phyloP scores from a whole-genome alignment of 495 filamentous ascomycete species.

The Penicillium cinerascens region DNA sequence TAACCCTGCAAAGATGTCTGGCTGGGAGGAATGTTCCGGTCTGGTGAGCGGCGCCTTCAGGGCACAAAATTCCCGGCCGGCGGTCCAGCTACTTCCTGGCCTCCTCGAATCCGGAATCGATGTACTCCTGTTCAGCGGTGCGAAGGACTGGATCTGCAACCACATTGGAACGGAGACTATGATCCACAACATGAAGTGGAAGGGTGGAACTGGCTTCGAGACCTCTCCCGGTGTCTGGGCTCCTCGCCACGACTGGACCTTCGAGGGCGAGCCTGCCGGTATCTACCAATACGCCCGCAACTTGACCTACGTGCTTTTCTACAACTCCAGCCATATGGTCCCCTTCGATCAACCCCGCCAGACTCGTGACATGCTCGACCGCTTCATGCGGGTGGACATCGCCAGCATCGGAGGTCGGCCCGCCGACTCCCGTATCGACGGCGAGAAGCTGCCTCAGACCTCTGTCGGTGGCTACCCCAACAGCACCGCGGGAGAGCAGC shows the following conservation, averaged over 20 bases:
- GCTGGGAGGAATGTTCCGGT: constrained; percentile 89
- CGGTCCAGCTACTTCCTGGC: constrained; percentile 70
- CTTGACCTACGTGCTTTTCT: constrained; percentile 91
- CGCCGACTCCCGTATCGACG: constrained; percentile 82
- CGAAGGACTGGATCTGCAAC: constrained; percentile 94
- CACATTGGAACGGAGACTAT: constrained; percentile 90
- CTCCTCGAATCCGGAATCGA: constrained; percentile 68
- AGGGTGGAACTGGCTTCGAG: constrained; percentile 86
- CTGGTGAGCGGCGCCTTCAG: constrained; percentile 68
- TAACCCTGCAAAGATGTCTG: constrained; percentile 71
- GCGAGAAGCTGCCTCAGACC: constrained; percentile 77
- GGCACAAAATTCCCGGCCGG: constrained; percentile 63
- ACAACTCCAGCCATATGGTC: constrained; percentile 96
- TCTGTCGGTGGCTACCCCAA: constrained; percentile 87
- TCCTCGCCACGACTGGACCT: constrained; percentile 87
- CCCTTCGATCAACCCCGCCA: constrained; percentile 88
- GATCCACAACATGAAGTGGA: constrained; percentile 90
- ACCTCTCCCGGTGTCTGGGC: constrained; percentile 86
- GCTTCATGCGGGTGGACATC: constrained; percentile 93
- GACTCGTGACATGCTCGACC: constrained; percentile 92
- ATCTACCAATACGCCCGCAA: constrained; percentile 94
- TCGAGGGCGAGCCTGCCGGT: constrained; percentile 85
- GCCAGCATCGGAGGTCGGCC: constrained; percentile 82
- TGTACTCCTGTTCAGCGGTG: constrained; percentile 85
- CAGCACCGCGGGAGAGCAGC: constrained; percentile 66